Evolutionary conservation across 768 basidiomycete species (phyloP).

Genomic region (Phlebiopsis flavidoalba): DNA sequence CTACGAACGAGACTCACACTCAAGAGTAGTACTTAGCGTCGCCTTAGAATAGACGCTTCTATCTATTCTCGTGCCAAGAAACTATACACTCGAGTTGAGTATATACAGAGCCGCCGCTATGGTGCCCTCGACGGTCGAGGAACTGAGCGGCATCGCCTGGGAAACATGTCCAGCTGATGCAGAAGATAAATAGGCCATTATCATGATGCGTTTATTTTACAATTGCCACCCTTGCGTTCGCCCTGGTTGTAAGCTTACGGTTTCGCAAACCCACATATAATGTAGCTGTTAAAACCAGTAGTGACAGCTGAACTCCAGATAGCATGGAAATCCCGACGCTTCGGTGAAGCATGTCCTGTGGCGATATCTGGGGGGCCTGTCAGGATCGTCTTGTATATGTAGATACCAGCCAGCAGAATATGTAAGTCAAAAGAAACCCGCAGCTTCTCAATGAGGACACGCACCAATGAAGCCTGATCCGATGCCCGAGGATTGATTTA

Average conservation of each 20-base stretch:
- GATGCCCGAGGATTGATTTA: constrained; percentile 30
- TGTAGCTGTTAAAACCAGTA: constrained; percentile 5
- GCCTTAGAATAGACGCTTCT: no score
- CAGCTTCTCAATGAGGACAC: constrained; percentile 5
- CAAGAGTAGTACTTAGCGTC: no score
- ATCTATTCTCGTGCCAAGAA: no score
- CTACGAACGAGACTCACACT: no score
- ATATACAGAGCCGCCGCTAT: no score
- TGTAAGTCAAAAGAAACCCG: background rate
- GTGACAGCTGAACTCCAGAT: constrained; percentile 14
- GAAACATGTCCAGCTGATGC: no score
- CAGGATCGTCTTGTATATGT: constrained; percentile 23
- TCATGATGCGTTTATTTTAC: background rate
- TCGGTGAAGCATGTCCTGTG: constrained; percentile 32
- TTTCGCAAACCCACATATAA: constrained; percentile 18
- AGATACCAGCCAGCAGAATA: constrained; percentile 17
- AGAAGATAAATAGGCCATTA: no score
- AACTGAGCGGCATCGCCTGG: no score
- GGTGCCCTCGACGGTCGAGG: no score
- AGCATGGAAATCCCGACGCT: constrained; percentile 27
- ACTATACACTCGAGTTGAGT: no score
- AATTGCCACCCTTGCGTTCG: constrained; percentile 14
- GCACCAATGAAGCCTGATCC: constrained; percentile 31
- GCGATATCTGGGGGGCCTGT: constrained; percentile 28
- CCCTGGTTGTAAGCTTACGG: constrained; percentile 6